Base-by-base conservation (phyloP, 2,329 filamentous ascomycete genomes). In the Chaetomiaceae sp. region DNA sequence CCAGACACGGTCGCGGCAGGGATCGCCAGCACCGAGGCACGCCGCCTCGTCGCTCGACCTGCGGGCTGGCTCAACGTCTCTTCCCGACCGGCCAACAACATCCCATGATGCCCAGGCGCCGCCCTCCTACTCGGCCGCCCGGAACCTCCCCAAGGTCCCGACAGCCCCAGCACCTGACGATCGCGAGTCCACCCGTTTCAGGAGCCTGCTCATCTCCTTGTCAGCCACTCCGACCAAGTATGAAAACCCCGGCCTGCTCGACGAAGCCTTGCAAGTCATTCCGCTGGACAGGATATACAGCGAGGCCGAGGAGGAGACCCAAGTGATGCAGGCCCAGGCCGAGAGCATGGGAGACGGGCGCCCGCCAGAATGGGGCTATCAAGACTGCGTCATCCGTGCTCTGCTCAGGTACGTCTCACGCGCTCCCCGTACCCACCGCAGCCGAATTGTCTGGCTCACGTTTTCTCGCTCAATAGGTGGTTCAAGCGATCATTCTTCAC, bases 401-500 rank as follows among this genome's bases (percentile, higher is more conserved):
- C 73, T 97, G 54, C 73, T 97, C 60, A 84, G 82, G 86, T 89
- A 44, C 22, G 39, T 47, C 29, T 19, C 35, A 5, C 10, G 11
- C 14, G 18, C 35, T 14, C 7, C 19, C 35, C 18, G 19, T 7
- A 24, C 15, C 5, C 9, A 37, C 14, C 19, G n/a, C 12, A 14
- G 12, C 29, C 15, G 14, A 32, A 5, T 27, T 33, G 6, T 24
- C 47, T 52, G 26, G 57, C 48, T 47, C 38, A n/a, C n/a, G n/a
- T n/a, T n/a, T n/a, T n/a, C 19, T 15, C 42, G 12, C 11, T 19
- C 15, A 42, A 17, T 48, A 88, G 86, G 67, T 97, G 93, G 93
- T 98, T 96, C 72, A 95, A 93, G 71, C 79, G 85, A 54, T 84
- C 86, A 7, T 97, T 97, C 70, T 97, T 97, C 69, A 83, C 85